These are phyloP conservation scores for Leishmania martiniquensis DNA, from an alignment of 208 protist species.

Conservation along the genomic window DNA sequence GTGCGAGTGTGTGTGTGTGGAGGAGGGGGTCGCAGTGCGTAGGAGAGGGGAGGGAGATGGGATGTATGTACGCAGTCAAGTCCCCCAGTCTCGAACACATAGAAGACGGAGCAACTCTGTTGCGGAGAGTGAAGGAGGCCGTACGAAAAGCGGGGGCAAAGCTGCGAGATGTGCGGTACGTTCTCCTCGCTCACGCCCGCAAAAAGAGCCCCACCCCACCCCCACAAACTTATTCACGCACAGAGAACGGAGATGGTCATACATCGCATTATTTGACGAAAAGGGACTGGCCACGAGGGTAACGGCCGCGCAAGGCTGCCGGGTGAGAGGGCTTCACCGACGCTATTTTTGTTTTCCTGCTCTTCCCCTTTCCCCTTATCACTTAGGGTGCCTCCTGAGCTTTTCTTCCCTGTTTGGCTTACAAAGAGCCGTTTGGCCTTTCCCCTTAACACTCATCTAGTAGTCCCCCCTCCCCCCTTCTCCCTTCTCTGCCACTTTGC, in stretches of 20 bases:
- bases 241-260: not conserved
- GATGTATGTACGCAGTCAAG: not conserved
- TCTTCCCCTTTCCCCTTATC: not conserved
- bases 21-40: not conserved
- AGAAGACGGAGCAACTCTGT: not conserved
- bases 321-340: not conserved
- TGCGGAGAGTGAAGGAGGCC: not conserved
- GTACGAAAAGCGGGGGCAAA: not conserved
- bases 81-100: not conserved
- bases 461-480: not conserved
- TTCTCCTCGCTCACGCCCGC: not conserved
- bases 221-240: not conserved
- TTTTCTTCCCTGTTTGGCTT: too few species aligned
- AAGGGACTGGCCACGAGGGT: not conserved
- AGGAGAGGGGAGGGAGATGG: not conserved
- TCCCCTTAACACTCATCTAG: conserved; percentile 6
- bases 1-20: too few species aligned
- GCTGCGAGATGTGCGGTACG: not conserved
- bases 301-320: not conserved
- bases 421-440: conserved; percentile 7
- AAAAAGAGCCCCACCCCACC: not conserved
- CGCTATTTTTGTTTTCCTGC: not conserved
- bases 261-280: not conserved
- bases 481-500: not conserved
- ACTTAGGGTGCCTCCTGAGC: too few species aligned